phyloP scores from a whole-genome alignment of 352 stramenopile genomes.

The Globisporangium abappressorium region DNA sequence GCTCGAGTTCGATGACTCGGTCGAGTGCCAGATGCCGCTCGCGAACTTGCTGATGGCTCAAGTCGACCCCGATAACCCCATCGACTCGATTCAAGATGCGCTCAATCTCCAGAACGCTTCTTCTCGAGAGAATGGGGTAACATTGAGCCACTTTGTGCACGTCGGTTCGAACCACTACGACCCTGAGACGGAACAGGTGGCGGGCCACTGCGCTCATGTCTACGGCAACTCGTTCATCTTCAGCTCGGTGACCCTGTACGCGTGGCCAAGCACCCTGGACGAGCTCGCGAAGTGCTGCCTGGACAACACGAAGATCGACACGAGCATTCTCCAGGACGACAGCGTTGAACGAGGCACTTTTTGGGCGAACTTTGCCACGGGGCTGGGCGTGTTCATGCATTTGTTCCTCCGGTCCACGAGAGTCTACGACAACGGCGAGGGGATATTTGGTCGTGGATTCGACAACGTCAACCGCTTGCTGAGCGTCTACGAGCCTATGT shows the following conservation, averaged over 20 bases:
- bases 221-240: slow-evolving; percentile 53
- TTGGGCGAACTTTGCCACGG: slow-evolving; percentile 64
- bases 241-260: slow-evolving; percentile 56
- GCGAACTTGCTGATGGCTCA: slow-evolving; percentile 49
- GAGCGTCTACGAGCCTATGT: slow-evolving; percentile 31
- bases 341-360: slow-evolving; percentile 46
- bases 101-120: slow-evolving; percentile 11
- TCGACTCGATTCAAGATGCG: background rate
- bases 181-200: slow-evolving; percentile 29
- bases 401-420: slow-evolving; percentile 56
- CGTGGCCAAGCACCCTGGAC: slow-evolving; percentile 43
- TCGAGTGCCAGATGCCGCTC: slow-evolving; percentile 33
- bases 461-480: slow-evolving; percentile 67
- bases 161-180: slow-evolving; percentile 66
- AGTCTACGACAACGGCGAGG: slow-evolving; percentile 35
- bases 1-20: slow-evolving; percentile 38
- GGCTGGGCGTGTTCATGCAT: slow-evolving; percentile 60
- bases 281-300: slow-evolving; percentile 52
- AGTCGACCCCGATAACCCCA: slow-evolving; percentile 21
- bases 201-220: slow-evolving; percentile 52
- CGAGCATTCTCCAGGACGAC: slow-evolving; percentile 42
- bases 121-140: slow-evolving; percentile 14
- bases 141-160: slow-evolving; percentile 60
- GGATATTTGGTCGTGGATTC: slow-evolving; percentile 69
- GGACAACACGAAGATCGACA: slow-evolving; percentile 50